Conservation (phyloP, 2,329 filamentous ascomycete genomes). For the Aureobasidium mangrovei region DNA sequence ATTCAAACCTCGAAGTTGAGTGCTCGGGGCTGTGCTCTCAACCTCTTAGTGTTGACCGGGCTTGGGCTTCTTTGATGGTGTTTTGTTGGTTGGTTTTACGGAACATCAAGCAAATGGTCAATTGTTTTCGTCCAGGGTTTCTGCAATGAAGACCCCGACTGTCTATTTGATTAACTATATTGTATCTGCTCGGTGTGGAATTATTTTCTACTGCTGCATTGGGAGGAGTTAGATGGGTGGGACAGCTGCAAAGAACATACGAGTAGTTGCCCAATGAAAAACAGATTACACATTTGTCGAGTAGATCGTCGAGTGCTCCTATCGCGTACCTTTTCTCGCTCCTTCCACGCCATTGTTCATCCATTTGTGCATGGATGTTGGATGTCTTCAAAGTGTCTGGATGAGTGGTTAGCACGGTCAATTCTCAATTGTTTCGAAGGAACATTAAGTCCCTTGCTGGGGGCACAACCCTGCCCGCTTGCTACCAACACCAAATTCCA, state of each 20-base stretch:
- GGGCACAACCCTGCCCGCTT: too few species aligned
- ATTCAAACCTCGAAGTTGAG: not conserved
- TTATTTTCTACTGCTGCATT: constrained; percentile 1
- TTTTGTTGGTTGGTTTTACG: constrained; percentile 9
- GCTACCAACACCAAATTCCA: too few species aligned
- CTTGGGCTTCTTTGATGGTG: constrained; percentile 3
- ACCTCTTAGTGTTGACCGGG: constrained; percentile 3
- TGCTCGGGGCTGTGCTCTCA: not conserved
- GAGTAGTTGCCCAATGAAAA: not conserved
- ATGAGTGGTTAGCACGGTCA: too few species aligned
- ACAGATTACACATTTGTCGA: not conserved
- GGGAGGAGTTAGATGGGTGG: constrained; percentile 1
- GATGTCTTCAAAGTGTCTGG: too few species aligned
- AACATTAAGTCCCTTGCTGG: too few species aligned
- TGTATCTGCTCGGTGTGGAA: not conserved
- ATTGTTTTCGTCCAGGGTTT: not conserved
- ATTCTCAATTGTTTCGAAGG: too few species aligned
- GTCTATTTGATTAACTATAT: not conserved
- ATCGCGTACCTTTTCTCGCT: too few species aligned
- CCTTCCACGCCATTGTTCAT: too few species aligned
- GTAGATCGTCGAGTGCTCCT: too few species aligned
- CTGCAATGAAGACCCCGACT: not conserved
- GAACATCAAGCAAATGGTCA: constrained; percentile 3
- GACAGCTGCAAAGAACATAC: too few species aligned
- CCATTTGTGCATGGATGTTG: too few species aligned